Evolutionary conservation across 129 eudicot species (phyloP), one percentile per base, ranked within the genome.

Genomic region (Tagetes patula): DNA sequence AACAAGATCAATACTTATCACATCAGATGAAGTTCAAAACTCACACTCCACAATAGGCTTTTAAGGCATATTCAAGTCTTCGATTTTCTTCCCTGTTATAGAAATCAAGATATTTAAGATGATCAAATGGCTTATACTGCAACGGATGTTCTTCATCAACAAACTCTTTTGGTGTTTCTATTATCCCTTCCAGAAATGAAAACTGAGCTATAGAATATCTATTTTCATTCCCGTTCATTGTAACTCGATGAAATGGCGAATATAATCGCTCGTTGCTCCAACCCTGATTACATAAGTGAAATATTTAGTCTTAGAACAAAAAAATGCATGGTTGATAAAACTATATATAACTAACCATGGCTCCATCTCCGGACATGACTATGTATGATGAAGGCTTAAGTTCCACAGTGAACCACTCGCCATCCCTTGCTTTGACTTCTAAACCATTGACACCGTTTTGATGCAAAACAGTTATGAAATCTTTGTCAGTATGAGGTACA

Each of bases 301-400:
- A 60, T 6, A 0, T 37, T 37, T 11, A 40, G 65, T 31, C 6
- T 3, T 48, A 50, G 10, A 56, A 31, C 10, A 10, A 5, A 32
- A 38, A n/a, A 62, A 62, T 1, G 3, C 1, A 14, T 34, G 43
- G n/a, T 43, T 49, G 9, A 53, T 10, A 14, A 48, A 3, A 33
- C 27, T 40, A 40, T 32, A 54, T 4, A 0, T 5, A 46, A 68
- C 81, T 13, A 52, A 89, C 92, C 92, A 84, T 86, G 63, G 87
- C 87, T 33, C 84, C 96, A 14, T 89, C 92, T 6, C 89, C 91
- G 1, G 96, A 84, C 90, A 86, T 89, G 79, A 91, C 89, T 20
- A 91, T 77, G 66, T 85, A 77, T 11, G 97, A 88, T 38, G 96
- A 73, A 56, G 92, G 90, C 13, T 73, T 33, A 56, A 86, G 83